Evolutionary conservation across 169 alveolate genomes (phyloP).

Genomic region (Cryptosporidium canis): DNA sequence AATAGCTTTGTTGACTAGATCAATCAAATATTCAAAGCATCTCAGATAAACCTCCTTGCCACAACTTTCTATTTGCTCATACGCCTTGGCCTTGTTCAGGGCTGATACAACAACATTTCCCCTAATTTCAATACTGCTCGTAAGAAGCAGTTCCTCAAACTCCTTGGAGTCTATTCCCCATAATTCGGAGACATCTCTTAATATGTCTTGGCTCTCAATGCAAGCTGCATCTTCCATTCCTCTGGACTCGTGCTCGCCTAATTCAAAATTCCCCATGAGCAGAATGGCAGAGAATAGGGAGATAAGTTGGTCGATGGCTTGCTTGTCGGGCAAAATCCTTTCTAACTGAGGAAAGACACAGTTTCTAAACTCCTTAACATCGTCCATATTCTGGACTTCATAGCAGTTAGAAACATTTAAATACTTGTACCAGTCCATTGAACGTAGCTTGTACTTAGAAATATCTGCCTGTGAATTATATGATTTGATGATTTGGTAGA

Average conservation of each 20-base stretch:
- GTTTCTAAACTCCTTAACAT: conserved; percentile 75
- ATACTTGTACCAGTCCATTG: conserved; percentile 74
- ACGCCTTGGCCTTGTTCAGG: conserved; percentile 75
- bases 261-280: conserved; percentile 78
- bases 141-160: conserved; percentile 51
- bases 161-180: conserved; percentile 50
- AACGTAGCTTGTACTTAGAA: conserved; percentile 26
- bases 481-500: conserved; percentile 82
- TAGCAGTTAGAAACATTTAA: conserved; percentile 79
- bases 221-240: conserved; percentile 69
- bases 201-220: conserved; percentile 31
- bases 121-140: conserved; percentile 64
- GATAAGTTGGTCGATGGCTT: conserved; percentile 42
- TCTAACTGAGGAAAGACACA: conserved; percentile 51
- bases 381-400: conserved; percentile 82
- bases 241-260: conserved; percentile 62
- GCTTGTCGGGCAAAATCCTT: conserved; percentile 31
- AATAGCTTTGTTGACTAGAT: conserved; percentile 81
- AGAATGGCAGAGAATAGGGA: conserved; percentile 77
- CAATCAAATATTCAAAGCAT: conserved; percentile 81
- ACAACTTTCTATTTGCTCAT: conserved; percentile 72
- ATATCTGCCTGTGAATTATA: conserved; percentile 39
- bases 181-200: conserved; percentile 33
- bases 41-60: conserved; percentile 83
- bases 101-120: conserved; percentile 42